A percentile compares a stretch with the other conserved stretches of the same genome.
Evolutionary conservation across 192 early-diverging fungal genomes (phyloP).

Genomic region (Coemansia sp.): DNA sequence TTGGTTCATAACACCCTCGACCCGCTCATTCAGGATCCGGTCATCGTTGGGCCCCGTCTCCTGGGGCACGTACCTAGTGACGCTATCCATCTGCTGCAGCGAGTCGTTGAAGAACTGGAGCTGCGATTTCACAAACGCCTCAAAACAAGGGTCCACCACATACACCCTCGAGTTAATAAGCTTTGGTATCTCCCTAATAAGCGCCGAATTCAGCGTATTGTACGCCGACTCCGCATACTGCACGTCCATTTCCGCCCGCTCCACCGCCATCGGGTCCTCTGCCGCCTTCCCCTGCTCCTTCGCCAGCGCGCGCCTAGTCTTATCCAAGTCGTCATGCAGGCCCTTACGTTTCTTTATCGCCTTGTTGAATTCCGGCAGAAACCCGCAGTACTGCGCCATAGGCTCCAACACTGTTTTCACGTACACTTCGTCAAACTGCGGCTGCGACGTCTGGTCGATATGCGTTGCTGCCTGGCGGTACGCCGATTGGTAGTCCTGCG

Average conservation of each 20-base stretch:
- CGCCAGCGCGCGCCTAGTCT: conserved; percentile 65
- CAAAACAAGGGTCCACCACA: conserved; percentile 94
- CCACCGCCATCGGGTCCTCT: conserved; percentile 64
- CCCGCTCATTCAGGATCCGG: conserved; percentile 63
- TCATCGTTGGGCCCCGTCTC: conserved; percentile 51
- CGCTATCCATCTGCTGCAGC: conserved; percentile 68
- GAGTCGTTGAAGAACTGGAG: conserved; percentile 87
- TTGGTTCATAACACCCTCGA: conserved; percentile 82
- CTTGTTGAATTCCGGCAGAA: conserved; percentile 93
- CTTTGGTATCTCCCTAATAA: conserved; percentile 87
- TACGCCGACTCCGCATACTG: conserved; percentile 75
- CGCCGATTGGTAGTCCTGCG: conserved; percentile 71
- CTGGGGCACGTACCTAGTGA: conserved; percentile 66
- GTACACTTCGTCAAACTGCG: conserved; percentile 86
- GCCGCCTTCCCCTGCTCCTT: conserved; percentile 83
- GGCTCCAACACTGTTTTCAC: conserved; percentile 88
- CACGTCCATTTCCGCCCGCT: conserved; percentile 81
- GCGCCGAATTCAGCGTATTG: conserved; percentile 76
- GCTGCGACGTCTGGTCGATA: conserved; percentile 77
- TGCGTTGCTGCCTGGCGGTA: conserved; percentile 83
- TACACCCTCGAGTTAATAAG: conserved; percentile 86
- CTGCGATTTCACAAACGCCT: conserved; percentile 93
- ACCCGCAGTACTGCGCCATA: conserved; percentile 78
- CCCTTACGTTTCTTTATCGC: conserved; percentile 86
- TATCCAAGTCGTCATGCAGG: conserved; percentile 91